phyloP scores from a whole-genome alignment of 176 grass and related monocot species.

The Avena sativa region DNA sequence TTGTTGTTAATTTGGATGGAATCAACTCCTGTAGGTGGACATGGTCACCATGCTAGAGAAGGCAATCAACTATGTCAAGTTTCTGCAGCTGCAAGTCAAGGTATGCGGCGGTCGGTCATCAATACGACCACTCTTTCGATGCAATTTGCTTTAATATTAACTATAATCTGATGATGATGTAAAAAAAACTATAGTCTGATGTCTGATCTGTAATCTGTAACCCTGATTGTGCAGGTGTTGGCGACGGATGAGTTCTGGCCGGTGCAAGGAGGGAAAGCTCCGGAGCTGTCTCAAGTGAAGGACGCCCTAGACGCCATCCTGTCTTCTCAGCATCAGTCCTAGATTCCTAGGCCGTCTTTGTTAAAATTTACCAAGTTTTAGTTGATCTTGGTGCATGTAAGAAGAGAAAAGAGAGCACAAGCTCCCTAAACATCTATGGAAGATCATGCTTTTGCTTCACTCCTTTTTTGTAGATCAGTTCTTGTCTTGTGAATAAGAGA shows the following conservation, averaged over 20 bases:
- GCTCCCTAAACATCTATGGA: not conserved
- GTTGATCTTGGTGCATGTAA: constrained; percentile 1
- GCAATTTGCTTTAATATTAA: not conserved
- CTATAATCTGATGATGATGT: not conserved
- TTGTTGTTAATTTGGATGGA: not conserved
- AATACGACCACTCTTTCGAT: not conserved
- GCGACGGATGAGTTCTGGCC: constrained; percentile 98
- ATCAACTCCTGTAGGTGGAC: constrained; percentile 63
- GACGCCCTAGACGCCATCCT: constrained; percentile 82
- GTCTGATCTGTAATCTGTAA: not conserved
- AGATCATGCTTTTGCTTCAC: constrained; percentile 14
- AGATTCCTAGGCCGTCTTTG: constrained; percentile 33
- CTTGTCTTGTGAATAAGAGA: not conserved
- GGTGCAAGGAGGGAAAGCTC: constrained; percentile 82
- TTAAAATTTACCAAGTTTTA: constrained; percentile 28
- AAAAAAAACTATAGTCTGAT: not conserved
- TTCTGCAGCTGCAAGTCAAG: constrained; percentile 96
- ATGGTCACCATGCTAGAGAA: constrained; percentile 98
- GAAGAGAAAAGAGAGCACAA: constrained; percentile 33
- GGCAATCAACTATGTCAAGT: constrained; percentile 96
- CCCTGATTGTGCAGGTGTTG: constrained; percentile 53
- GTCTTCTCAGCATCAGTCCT: constrained; percentile 52
- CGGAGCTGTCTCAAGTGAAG: constrained; percentile 89
- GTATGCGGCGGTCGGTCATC: constrained; percentile 25
- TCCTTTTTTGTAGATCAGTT: constrained; percentile 42